phyloP scores from a whole-genome alignment of 345 rosid genomes.

The Luvunga scandens region DNA sequence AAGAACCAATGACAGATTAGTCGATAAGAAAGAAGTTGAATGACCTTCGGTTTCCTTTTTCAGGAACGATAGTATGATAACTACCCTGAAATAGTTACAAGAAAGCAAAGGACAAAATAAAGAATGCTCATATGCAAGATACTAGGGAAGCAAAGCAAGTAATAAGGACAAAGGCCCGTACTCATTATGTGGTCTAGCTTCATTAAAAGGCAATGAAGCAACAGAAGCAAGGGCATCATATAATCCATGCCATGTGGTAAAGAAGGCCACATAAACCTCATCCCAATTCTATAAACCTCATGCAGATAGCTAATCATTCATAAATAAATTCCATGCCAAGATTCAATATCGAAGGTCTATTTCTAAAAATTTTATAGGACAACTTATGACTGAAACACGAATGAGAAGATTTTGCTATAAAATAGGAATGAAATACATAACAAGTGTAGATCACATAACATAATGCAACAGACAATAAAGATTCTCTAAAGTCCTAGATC shows the following conservation, averaged over 20 bases:
- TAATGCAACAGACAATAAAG: background rate
- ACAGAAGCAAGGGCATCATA: background rate
- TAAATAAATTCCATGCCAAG: background rate
- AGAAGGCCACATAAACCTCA: background rate
- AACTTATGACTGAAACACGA: background rate
- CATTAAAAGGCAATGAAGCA: background rate
- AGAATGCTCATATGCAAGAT: background rate
- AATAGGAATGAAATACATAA: background rate
- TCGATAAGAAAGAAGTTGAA: background rate
- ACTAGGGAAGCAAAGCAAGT: background rate
- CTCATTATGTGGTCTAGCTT: background rate
- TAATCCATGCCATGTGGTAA: background rate
- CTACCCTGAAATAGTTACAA: background rate
- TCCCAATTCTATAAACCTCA: background rate
- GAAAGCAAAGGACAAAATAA: background rate
- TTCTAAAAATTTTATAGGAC: background rate
- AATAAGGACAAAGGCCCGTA: background rate
- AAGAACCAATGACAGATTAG: background rate
- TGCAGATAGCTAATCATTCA: background rate
- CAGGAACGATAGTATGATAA: background rate
- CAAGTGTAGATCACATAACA: background rate
- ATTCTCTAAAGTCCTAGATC: background rate
- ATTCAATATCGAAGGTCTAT: background rate
- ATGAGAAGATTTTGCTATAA: background rate
- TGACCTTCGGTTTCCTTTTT: background rate